Conservation (phyloP, 2,329 filamentous ascomycete genomes). For the Xylaria sp. region DNA sequence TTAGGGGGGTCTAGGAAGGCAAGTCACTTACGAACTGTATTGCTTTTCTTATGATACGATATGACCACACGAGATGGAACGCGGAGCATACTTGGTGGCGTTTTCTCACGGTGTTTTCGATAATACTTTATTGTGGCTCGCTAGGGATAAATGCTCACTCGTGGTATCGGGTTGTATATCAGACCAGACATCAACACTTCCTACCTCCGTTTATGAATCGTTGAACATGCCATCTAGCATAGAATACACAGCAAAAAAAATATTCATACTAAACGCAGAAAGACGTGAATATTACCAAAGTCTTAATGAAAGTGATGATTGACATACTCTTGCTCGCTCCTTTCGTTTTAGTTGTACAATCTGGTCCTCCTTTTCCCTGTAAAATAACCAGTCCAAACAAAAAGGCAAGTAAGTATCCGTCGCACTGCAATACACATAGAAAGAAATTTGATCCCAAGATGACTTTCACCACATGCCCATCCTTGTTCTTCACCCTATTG, state of each 20-base stretch:
- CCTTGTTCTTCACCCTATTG: too few species aligned
- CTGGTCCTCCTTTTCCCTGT: background rate
- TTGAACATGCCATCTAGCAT: background rate
- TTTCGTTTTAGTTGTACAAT: background rate
- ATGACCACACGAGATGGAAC: background rate
- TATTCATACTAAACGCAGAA: background rate
- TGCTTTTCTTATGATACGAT: conserved; percentile 2
- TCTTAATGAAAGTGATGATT: background rate
- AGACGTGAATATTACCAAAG: background rate
- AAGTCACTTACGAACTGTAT: background rate
- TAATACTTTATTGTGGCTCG: background rate
- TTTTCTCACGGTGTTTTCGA: background rate
- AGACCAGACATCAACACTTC: background rate
- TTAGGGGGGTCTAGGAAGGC: background rate
- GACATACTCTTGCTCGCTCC: background rate
- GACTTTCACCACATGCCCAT: background rate
- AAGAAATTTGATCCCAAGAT: background rate
- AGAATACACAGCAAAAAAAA: background rate
- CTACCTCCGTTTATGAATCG: background rate
- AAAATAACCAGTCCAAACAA: background rate
- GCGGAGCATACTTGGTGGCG: background rate
- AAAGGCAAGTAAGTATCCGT: background rate
- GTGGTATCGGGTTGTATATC: background rate
- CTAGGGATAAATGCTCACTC: background rate
- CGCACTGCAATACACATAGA: background rate